Evolutionary conservation across 1,284 basidiomycete genomes (phyloP), one percentile per base, ranked within the genome.

Genomic region (Trametes hirsuta): DNA sequence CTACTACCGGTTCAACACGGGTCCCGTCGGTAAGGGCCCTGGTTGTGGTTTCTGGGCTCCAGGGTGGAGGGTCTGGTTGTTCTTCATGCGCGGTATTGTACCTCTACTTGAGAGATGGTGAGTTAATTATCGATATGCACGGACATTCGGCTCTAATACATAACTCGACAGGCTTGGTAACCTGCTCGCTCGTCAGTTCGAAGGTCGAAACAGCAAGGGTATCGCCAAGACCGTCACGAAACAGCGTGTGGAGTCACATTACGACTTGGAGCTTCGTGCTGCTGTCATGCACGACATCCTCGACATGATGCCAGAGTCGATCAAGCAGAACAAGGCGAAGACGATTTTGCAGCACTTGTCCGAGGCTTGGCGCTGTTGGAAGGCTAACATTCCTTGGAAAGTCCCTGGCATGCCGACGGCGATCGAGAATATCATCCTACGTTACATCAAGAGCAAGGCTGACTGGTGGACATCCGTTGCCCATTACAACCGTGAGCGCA

Each of bases 1-100:
- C 75, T 97, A 97, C 81, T 97, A 97, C 72, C 93, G 95, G 61
- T 99, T 99, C 86, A 99, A 99, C 81, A 98, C 97, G 25, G 97
- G 97, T 55, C 97, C 97, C 54, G 97, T 99, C 53, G 97, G 97
- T 25, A 99, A 99, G 76, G 97, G 97, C 67, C 97, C 97, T 54
- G 97, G 97, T 74, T 95, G 95, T 69, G 97, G 97, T 62, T 99
- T 99, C 84, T 99, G 97, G 97, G 95, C 96, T 54, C 97, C 97
- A 18, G 97, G 97, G 36, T 99, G 97, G 97, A 87, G 97, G 54
- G 97, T 99, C 6, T 99, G 97, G 97, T 81, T 99, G 63, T 99
- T 99, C 83, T 99, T 99, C 84, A 93, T 99, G 89, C 90, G 97
- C 54, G 97, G 97, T 62, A 98, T 99, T 69, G 95, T 98, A 0